Conservation (phyloP, 371 early-diverging fungal species). For the Mucor lusitanicus region DNA sequence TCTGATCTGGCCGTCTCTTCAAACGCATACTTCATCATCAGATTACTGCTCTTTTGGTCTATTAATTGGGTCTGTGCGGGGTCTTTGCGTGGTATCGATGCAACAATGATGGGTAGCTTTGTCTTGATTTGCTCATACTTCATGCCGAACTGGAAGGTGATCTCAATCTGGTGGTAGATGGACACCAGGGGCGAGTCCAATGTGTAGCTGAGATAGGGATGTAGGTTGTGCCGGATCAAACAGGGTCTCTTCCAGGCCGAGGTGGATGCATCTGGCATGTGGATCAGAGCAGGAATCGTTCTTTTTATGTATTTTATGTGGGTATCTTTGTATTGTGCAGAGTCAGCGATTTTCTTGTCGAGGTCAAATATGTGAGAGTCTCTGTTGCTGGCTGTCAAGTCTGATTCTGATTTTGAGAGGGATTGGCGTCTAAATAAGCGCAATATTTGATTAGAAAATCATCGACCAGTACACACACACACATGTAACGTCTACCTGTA, state of each 20-base stretch:
- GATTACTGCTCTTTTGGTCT: background rate
- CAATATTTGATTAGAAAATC: background rate
- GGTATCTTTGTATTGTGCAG: slow-evolving; percentile 17
- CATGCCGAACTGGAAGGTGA: slow-evolving; percentile 39
- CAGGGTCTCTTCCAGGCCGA: slow-evolving; percentile 39
- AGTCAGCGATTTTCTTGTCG: slow-evolving; percentile 15
- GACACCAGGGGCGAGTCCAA: slow-evolving; percentile 40
- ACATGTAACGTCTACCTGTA: slow-evolving; percentile 33
- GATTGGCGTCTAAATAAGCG: slow-evolving; percentile 28
- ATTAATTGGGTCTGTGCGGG: background rate
- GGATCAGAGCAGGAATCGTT: slow-evolving; percentile 33
- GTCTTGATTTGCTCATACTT: slow-evolving; percentile 40
- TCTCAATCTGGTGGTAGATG: slow-evolving; percentile 42
- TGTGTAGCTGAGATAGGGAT: slow-evolving; percentile 31
- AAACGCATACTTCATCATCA: slow-evolving; percentile 25
- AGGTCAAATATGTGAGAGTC: slow-evolving; percentile 21
- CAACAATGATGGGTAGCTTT: slow-evolving; percentile 37
- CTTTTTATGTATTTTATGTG: slow-evolving; percentile 30
- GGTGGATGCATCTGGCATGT: slow-evolving; percentile 20
- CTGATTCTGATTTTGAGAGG: slow-evolving; percentile 34
- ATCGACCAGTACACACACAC: background rate
- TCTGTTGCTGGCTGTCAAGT: slow-evolving; percentile 21
- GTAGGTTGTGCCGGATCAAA: slow-evolving; percentile 32
- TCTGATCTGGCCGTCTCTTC: slow-evolving; percentile 15
- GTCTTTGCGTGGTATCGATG: slow-evolving; percentile 28